These are phyloP conservation scores for Scytalidium sp. DNA, from an alignment of 2,329 filamentous ascomycete species.

Conservation along the genomic window DNA sequence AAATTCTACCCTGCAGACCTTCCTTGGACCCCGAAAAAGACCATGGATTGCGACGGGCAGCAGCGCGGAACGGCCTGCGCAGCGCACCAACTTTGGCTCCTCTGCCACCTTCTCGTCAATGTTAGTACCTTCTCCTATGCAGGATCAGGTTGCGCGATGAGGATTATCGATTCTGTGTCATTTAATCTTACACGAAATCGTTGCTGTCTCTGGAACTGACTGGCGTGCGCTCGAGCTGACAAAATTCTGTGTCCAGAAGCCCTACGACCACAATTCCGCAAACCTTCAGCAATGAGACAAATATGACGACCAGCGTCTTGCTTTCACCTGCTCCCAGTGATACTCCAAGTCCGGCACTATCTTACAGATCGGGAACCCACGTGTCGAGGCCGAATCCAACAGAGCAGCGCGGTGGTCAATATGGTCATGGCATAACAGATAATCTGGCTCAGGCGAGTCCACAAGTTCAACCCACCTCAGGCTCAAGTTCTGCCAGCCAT, in stretches of 20 bases:
- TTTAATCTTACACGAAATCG: not conserved
- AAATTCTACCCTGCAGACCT: slow-evolving; percentile 30
- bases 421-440: not conserved
- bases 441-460: too few species aligned
- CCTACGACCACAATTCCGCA: not conserved
- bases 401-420: not conserved
- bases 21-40: slow-evolving; percentile 28
- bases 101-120: not conserved
- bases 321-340: slow-evolving; percentile 64
- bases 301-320: slow-evolving; percentile 36
- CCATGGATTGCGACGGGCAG: slow-evolving; percentile 29
- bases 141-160: not conserved
- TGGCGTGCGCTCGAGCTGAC: not conserved
- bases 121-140: not conserved
- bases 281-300: not conserved
- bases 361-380: slow-evolving; percentile 23
- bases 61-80: not conserved
- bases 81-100: not conserved
- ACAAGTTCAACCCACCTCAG: too few species aligned
- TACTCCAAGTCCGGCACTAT: slow-evolving; percentile 47
- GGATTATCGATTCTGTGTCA: not conserved
- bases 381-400: not conserved
- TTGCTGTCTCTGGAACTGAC: not conserved
- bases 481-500: too few species aligned
- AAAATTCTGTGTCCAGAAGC: not conserved